Evolutionary conservation across 2,329 filamentous ascomycete species (phyloP).

Genomic region (Claviceps capensis): DNA sequence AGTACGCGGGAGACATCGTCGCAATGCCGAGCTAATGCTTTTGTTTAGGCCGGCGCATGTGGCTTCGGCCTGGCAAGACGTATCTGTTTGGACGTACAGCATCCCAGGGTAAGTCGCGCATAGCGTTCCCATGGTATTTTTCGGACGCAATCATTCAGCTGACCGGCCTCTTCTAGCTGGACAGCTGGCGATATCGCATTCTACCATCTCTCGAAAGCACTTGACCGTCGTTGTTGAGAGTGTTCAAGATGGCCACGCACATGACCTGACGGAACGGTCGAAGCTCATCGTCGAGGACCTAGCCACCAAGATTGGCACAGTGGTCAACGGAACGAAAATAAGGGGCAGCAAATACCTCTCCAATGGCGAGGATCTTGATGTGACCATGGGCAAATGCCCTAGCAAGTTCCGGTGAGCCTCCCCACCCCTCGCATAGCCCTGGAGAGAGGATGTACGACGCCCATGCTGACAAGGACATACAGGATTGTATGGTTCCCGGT

Average conservation of each 20-base stretch:
- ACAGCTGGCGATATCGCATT: slow-evolving; percentile 58
- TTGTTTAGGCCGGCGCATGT: slow-evolving; percentile 40
- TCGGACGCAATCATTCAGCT: not conserved
- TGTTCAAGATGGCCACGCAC: slow-evolving; percentile 52
- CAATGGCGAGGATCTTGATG: slow-evolving; percentile 35
- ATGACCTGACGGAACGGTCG: slow-evolving; percentile 51
- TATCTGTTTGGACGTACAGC: slow-evolving; percentile 76
- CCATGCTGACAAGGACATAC: slow-evolving; percentile 3
- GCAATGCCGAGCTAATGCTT: slow-evolving; percentile 4
- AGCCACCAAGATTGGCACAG: slow-evolving; percentile 73
- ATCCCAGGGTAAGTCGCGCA: slow-evolving; percentile 39
- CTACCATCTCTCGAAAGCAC: slow-evolving; percentile 80
- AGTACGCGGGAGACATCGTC: slow-evolving; percentile 1
- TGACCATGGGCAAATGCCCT: slow-evolving; percentile 60
- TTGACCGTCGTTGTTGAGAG: slow-evolving; percentile 59
- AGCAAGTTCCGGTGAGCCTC: slow-evolving; percentile 41
- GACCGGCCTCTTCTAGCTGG: slow-evolving; percentile 32
- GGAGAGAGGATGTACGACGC: not conserved
- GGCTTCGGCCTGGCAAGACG: slow-evolving; percentile 73
- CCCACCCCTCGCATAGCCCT: too few species aligned
- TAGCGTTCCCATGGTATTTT: not conserved
- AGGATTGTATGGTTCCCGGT: slow-evolving; percentile 70
- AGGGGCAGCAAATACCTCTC: slow-evolving; percentile 46
- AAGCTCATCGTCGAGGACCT: slow-evolving; percentile 63
- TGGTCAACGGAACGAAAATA: slow-evolving; percentile 59